Evolutionary conservation across 2,329 filamentous ascomycete species (phyloP).

Genomic region (Didymella segeticola): DNA sequence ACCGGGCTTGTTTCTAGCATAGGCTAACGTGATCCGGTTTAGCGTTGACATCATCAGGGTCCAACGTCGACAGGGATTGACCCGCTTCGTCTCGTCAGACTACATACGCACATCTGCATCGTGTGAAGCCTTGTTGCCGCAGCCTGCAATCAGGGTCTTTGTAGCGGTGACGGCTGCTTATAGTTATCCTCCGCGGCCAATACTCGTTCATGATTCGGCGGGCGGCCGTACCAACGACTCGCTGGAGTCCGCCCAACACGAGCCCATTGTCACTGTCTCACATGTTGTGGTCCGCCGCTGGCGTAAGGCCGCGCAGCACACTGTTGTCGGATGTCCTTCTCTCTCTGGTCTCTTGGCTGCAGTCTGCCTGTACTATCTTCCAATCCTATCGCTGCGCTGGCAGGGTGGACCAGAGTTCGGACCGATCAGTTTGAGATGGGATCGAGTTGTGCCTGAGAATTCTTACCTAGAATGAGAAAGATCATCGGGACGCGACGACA

Average conservation of each 20-base stretch:
- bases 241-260: conserved; percentile 14
- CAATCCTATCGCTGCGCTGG: conserved; percentile 12
- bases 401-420: conserved; percentile 13
- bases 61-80: too few species aligned
- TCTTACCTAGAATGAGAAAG: conserved; percentile 21
- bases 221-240: neutral
- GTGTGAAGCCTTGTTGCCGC: conserved; percentile 26
- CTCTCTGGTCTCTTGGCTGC: conserved; percentile 12
- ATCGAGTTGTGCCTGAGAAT: conserved; percentile 26
- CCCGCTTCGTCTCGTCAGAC: neutral
- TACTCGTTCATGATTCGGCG: conserved; percentile 4
- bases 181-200: conserved; percentile 11
- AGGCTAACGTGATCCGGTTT: too few species aligned
- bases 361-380: conserved; percentile 9
- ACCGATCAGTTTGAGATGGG: conserved; percentile 19
- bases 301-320: conserved; percentile 9
- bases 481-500: conserved; percentile 33
- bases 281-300: conserved; percentile 9
- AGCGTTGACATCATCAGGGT: too few species aligned
- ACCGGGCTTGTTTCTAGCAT: too few species aligned
- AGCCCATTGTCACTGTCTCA: conserved; percentile 14
- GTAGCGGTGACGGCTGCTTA: conserved; percentile 9
- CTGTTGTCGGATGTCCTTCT: conserved; percentile 21
- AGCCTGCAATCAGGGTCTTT: conserved; percentile 17
- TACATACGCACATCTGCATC: neutral